Evolutionary conservation across 805 yeast species (phyloP), one percentile per base, ranked within the genome.

Genomic region (Ogataea dorogensis): DNA sequence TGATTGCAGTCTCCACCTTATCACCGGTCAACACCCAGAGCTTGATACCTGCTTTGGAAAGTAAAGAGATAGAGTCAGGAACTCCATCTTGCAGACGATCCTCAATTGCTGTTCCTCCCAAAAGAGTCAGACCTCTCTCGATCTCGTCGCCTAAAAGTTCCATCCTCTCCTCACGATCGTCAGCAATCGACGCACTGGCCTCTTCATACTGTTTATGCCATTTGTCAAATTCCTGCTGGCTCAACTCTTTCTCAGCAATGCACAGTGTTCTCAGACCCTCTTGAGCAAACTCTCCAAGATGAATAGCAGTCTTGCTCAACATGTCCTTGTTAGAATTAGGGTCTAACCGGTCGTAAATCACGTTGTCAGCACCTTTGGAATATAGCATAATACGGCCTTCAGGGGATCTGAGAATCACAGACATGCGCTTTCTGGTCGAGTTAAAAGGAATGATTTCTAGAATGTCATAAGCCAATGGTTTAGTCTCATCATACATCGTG

Each of bases 21-120:
- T 84, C 93, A 46, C 93, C 93, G 7, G 93, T 84, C 19, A 84
- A 67, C 35, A 84, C 89, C 93, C 93, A 84, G 31, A 84, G 64
- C 57, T 84, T 84, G 50, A 84, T 79, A 31, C 93, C 93, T 0
- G 89, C 91, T 31, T 71, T 64, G 5, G 79, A 75, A 33, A 84
- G 66, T 25, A 77, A 56, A 11, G 81, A 73, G 49, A 84, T 84
- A 1, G 91, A 68, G 34, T 77, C 81, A 1, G 91, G 88, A 14
- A 84, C 93, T 41, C 87, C 89, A 25, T 75, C 79, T 56, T 84
- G 93, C 31, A 84, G 68, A 48, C 83, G 67, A 54, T 84, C 93
- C 56, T 84, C 93, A 53, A 84, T 83, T 9, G 88, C 93, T 12
- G 93, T 84, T 15, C 88, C 86, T 13, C 93, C 93, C 31, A 84